Conservation (phyloP, 2,329 filamentous ascomycete species). For the Verticillium dahliae region DNA sequence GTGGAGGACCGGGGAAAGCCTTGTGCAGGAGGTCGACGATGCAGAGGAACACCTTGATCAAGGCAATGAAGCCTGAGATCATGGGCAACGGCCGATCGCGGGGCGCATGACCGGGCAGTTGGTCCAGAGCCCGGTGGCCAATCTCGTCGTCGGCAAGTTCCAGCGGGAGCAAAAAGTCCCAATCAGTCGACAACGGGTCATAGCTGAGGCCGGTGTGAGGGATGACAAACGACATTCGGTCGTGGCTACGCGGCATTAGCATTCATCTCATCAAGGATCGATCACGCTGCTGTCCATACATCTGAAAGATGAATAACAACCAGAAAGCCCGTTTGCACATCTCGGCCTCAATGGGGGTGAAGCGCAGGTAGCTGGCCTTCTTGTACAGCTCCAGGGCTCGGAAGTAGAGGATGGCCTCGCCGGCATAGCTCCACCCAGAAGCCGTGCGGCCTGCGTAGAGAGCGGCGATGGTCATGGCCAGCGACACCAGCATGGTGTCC, state of each 20-base stretch:
- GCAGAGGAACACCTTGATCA: slow-evolving; percentile 14
- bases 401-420: not conserved
- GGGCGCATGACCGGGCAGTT: not conserved
- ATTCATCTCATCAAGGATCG: too few species aligned
- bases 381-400: not conserved
- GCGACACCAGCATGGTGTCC: not conserved
- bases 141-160: slow-evolving; percentile 11
- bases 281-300: slow-evolving; percentile 2
- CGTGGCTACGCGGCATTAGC: slow-evolving; percentile 5
- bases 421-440: not conserved
- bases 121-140: not conserved
- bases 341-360: slow-evolving; percentile 7
- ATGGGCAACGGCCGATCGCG: slow-evolving; percentile 1
- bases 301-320: slow-evolving; percentile 16
- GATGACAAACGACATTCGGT: slow-evolving; percentile 11
- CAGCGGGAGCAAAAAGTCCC: slow-evolving; percentile 14
- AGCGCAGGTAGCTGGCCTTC: not conserved
- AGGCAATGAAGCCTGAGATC: slow-evolving; percentile 13
- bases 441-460: not conserved
- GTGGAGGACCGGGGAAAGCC: slow-evolving; percentile 7
- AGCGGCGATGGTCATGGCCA: not conserved
- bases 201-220: slow-evolving; percentile 14
- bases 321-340: slow-evolving; percentile 17
- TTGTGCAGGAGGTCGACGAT: slow-evolving; percentile 8
- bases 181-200: slow-evolving; percentile 13